A percentile compares a stretch with the other conserved stretches of the same genome.
These are phyloP conservation scores for Myxozyma neotropica DNA, from an alignment of 805 yeast species.

Conservation along the genomic window DNA sequence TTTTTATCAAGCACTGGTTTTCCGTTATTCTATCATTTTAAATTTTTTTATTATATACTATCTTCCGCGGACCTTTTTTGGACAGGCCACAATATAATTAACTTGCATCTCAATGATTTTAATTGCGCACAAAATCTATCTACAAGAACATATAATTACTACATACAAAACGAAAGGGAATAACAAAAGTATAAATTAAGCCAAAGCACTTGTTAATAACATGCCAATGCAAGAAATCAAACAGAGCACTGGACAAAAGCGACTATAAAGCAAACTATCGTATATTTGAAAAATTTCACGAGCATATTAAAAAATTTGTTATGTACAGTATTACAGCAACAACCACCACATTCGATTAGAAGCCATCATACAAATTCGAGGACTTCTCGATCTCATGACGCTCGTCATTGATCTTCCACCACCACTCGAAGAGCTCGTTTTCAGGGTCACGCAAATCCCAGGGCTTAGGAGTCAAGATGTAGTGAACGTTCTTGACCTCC, in stretches of 20 bases:
- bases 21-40: neutral
- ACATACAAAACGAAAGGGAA: too few relatives aligned
- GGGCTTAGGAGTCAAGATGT: conserved; percentile 61
- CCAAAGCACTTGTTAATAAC: too few relatives aligned
- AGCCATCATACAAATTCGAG: conserved; percentile 33
- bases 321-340: neutral
- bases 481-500: conserved; percentile 60
- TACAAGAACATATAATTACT: too few relatives aligned
- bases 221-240: too few relatives aligned
- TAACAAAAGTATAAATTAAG: too few relatives aligned
- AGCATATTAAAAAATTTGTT: neutral
- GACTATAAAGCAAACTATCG: neutral
- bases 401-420: conserved; percentile 52
- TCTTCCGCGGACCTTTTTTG: neutral
- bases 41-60: neutral
- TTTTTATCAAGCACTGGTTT: neutral
- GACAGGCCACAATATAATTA: neutral
- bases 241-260: neutral
- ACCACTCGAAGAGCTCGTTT: conserved; percentile 48
- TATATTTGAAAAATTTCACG: too few relatives aligned
- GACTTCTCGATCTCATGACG: conserved; percentile 41
- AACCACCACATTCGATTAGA: conserved; percentile 16
- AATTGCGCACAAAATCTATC: neutral
- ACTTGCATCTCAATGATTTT: neutral
- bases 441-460: conserved; percentile 51